Base-by-base conservation (phyloP, 2,329 filamentous ascomycete species). In the Gyromitra esculenta region DNA sequence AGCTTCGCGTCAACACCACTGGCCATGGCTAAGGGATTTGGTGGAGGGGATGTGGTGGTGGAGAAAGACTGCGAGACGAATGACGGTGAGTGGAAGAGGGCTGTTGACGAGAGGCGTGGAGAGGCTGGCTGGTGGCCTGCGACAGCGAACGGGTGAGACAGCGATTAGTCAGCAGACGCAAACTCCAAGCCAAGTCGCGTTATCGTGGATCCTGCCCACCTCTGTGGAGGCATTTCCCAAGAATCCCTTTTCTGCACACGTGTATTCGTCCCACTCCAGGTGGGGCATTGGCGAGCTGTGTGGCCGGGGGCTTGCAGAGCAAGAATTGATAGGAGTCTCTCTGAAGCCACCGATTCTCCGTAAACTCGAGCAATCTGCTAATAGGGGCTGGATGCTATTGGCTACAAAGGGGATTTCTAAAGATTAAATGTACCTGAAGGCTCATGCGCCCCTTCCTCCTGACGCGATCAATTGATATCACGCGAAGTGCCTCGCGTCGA, bases 1-100 rank as follows among this genome's bases (percentile, higher is more conserved):
- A 97, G 89, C 86, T 96, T 97, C 39, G 78, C 78, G 60, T 79
- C 78, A 57, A 75, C 72, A 71, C 72, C 65, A 35, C 72, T 71
- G 2, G 72, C 66, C 72, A 75, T 73, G 50, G 25, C 56, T 63
- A 35, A 50, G 11, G 35, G 18, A 18, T 62, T 18, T 41, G 6
- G 15, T 2, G 48, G n/a, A 9, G 31, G 25, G 41, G 60, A 45
- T 50, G 37, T 31, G 25, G 25, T 31, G 25, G 25, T 31, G 52
- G 25, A 21, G 54, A 54, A 37, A 25, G 21, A 59, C n/a, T 18
- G 37, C n/a, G 60, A 21, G 68, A 71, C 64, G 45, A 71, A 71
- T 50, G 57, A 43, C 68, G 57, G 57, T 48, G 65, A 37, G 57
- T 74, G 48, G 65, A 63, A 69, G 56, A 59, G 50, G 18, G 52